These are phyloP conservation scores for Carex myosuroides DNA, from an alignment of 176 grass and related monocot genomes.

Conservation along the genomic window DNA sequence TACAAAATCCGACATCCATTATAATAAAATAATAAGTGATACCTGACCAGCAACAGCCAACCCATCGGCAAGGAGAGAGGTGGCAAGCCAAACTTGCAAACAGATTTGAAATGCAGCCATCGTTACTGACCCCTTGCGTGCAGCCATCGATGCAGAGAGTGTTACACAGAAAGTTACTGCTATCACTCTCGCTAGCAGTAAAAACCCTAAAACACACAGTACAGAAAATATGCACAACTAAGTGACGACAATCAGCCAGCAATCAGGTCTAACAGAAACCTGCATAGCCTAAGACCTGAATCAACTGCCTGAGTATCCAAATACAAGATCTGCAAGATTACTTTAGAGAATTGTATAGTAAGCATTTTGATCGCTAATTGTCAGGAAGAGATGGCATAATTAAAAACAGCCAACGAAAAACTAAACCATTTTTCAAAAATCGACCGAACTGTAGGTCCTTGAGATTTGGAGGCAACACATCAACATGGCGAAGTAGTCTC, in stretches of 20 bases:
- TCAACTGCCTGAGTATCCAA: not conserved
- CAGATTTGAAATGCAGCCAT: slow-evolving; percentile 98
- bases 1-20: not conserved
- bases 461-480: slow-evolving; percentile 72
- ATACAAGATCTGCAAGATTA: not conserved
- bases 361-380: not conserved
- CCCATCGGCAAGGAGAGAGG: slow-evolving; percentile 91
- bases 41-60: slow-evolving; percentile 96
- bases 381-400: not conserved
- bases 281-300: not conserved
- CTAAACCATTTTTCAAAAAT: slow-evolving; percentile 88
- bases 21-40: not conserved
- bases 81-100: slow-evolving; percentile 87
- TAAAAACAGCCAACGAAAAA: not conserved
- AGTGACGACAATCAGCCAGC: not conserved
- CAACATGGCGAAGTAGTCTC: slow-evolving; percentile 66
- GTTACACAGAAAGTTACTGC: slow-evolving; percentile 98
- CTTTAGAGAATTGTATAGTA: not conserved
- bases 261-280: not conserved
- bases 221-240: slow-evolving; percentile 18
- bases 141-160: slow-evolving; percentile 75
- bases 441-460: slow-evolving; percentile 80
- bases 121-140: slow-evolving; percentile 51
- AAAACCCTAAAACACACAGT: slow-evolving; percentile 49
- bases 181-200: slow-evolving; percentile 81